Conservation (phyloP, 2,329 filamentous ascomycete species). For the Penicillium sp. region DNA sequence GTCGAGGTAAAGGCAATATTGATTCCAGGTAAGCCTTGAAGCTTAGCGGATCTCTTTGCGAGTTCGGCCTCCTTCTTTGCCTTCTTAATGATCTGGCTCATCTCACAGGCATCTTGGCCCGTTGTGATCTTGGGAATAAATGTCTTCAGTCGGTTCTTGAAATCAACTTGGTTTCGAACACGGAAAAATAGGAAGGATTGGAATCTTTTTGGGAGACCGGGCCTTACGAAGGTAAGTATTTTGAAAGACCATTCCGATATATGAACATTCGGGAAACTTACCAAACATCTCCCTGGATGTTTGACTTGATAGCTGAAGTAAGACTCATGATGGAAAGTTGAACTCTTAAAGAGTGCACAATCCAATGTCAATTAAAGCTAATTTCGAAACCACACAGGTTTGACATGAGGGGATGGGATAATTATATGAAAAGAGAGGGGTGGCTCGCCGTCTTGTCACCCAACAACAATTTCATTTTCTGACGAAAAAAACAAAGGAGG, state of each 20-base stretch:
- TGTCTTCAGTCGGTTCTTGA: slow-evolving; percentile 9
- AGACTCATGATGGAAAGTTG: slow-evolving; percentile 4
- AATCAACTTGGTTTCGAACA: slow-evolving; percentile 7
- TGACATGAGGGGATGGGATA: neutral
- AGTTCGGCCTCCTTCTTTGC: neutral
- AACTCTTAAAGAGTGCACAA: neutral
- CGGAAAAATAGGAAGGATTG: slow-evolving; percentile 17
- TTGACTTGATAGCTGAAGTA: slow-evolving; percentile 2
- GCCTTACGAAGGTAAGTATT: neutral
- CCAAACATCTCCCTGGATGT: slow-evolving; percentile 22
- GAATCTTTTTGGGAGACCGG: slow-evolving; percentile 7
- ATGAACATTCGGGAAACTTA: neutral
- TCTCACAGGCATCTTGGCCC: slow-evolving; percentile 7
- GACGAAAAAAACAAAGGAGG: neutral
- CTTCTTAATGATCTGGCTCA: neutral
- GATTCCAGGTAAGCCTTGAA: slow-evolving; percentile 6
- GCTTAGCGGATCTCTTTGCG: neutral
- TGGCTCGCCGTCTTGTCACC: neutral
- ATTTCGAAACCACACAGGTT: neutral
- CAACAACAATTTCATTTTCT: neutral
- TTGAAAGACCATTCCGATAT: neutral
- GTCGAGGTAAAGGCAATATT: slow-evolving; percentile 11
- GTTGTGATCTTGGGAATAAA: slow-evolving; percentile 16
- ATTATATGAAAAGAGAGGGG: slow-evolving; percentile 1
- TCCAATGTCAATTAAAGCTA: neutral